Evolutionary conservation across 148 eudicot genomes (phyloP).

Genomic region (Selenicereus undatus): DNA sequence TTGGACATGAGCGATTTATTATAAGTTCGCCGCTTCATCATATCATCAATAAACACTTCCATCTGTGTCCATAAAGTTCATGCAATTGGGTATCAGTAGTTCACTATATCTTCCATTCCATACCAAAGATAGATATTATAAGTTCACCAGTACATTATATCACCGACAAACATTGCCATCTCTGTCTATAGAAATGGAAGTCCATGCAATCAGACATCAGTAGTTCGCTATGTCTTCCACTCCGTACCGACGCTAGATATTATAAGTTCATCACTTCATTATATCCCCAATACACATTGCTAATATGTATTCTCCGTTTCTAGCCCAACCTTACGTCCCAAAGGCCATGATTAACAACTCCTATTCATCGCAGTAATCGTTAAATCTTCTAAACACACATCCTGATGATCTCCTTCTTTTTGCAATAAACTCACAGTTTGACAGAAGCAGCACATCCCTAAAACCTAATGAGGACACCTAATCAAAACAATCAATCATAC

Average conservation of each 20-base stretch:
- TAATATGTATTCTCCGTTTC: not conserved
- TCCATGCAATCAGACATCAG: no score
- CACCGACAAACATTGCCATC: no score
- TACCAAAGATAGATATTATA: not conserved
- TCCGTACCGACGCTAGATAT: no score
- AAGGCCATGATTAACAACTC: not conserved
- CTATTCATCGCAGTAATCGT: not conserved
- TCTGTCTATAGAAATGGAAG: no score
- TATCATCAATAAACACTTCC: no score
- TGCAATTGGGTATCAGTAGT: no score
- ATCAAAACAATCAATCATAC: not conserved
- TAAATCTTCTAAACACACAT: not conserved
- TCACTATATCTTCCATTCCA: not conserved
- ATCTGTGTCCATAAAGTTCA: no score
- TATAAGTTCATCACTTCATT: no score
- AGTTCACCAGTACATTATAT: no score
- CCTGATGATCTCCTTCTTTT: not conserved
- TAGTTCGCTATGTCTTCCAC: no score
- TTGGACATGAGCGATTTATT: no score
- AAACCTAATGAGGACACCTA: not conserved
- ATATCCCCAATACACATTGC: not conserved
- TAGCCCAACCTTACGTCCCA: not conserved
- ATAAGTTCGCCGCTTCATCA: no score
- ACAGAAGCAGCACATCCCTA: not conserved
- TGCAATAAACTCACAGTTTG: not conserved